Base-by-base conservation (phyloP, 2,329 filamentous ascomycete genomes). In the Calonectria montana region DNA sequence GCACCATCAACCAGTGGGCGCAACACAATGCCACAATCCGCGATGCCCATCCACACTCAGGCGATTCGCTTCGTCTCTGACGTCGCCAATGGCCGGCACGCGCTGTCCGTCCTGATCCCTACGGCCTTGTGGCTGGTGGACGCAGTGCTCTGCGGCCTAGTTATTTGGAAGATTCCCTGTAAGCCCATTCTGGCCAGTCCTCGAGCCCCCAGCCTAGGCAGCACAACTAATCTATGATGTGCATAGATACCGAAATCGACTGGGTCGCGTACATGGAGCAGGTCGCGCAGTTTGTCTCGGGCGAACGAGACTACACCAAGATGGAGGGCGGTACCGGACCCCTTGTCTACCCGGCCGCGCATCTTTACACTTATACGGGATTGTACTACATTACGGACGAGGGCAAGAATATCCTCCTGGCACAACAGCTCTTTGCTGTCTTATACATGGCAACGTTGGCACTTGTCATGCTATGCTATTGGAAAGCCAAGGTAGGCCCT, bases 231-330 rank as follows among this genome's bases (percentile, higher is more conserved):
- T 62, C 21, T 39, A 37, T 4, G 13, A 9, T 15, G 39, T 31
- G 35, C 53, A 59, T 76, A 89, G 97, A 99, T 82, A 99, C 97
- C 50, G 97, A 99, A 84, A 99, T 99, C 80, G 97, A 99, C 85
- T 99, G 96, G 96, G 90, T 89, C 71, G 95, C 97, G 0, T 99
- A 99, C 84, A 98, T 99, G 96, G 90, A 98, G 82, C 97, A 99
- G 80, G 88, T 98, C 53, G 85, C 89, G 47, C 92, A 96, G 77
- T 97, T 93, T 80, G 86, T 96, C 55, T 88, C 90, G 21, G 97
- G 97, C 80, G 96, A 98, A 86, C 91, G 94, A 81, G 93, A 98
- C 83, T 99, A 99, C 83, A 91, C 91, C 72, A 89, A 92, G 70
- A 96, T 99, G 81, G 90, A 93, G 80, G 97, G 97, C 77, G 93